Evolutionary conservation across 768 basidiomycete species (phyloP).

Genomic region (Mycena indigotica): DNA sequence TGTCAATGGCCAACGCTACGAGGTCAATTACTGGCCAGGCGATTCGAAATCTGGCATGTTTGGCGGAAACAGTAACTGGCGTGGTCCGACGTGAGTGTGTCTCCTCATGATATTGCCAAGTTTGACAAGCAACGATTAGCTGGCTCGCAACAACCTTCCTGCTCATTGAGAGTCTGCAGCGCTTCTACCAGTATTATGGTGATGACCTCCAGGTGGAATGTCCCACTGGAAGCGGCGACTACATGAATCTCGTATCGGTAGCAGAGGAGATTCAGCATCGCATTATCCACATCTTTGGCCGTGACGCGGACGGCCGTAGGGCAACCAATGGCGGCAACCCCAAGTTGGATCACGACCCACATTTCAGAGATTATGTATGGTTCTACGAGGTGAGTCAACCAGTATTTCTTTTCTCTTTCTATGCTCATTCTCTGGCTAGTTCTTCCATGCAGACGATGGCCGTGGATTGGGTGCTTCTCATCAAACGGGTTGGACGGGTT

Average conservation of each 20-base stretch:
- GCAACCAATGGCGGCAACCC: constrained; percentile 91
- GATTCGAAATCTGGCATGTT: constrained; percentile 98
- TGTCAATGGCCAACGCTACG: constrained; percentile 88
- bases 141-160: constrained; percentile 98
- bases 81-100: constrained; percentile 81
- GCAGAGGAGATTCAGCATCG: constrained; percentile 99
- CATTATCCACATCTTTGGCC: constrained; percentile 98
- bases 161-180: constrained; percentile 92
- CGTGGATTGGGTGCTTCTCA: constrained; percentile 95
- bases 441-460: constrained; percentile 94
- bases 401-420: constrained; percentile 1
- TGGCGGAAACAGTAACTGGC: constrained; percentile 97
- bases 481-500: constrained; percentile 96
- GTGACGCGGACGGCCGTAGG: constrained; percentile 81
- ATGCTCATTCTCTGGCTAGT: constrained; percentile 46
- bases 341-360: constrained; percentile 86
- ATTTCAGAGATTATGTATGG: constrained; percentile 96
- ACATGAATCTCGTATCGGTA: constrained; percentile 91
- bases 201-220: constrained; percentile 93
- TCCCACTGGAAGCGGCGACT: constrained; percentile 95
- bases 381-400: constrained; percentile 78
- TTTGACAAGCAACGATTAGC: constrained; percentile 26
- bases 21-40: constrained; percentile 97
- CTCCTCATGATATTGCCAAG: not conserved
- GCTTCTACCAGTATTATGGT: constrained; percentile 98